Percentiles rank a stretch among this genome's conserved stretches.
Conservation (phyloP, 176 grass and related monocot genomes). For the Melocanna baccifera region DNA sequence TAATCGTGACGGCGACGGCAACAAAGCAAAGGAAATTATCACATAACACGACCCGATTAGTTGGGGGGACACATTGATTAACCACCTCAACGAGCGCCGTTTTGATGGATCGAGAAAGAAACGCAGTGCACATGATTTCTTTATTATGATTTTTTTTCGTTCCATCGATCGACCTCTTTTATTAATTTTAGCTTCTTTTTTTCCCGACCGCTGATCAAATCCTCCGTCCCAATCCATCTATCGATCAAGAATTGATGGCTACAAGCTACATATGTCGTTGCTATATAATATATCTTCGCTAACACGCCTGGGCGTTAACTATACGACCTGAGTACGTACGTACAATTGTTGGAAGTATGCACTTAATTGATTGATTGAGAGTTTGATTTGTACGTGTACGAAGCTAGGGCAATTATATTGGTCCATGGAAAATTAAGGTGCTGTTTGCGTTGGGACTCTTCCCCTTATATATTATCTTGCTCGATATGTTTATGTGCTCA, state of each 20-base stretch:
- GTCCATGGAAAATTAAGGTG: background rate
- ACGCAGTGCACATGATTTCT: background rate
- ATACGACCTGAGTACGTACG: background rate
- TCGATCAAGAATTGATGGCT: background rate
- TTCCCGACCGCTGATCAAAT: background rate
- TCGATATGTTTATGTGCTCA: background rate
- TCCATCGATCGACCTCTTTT: background rate
- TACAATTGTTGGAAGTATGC: background rate
- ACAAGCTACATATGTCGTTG: background rate
- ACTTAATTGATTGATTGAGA: background rate
- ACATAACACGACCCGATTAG: slow-evolving; percentile 12
- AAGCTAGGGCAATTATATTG: background rate
- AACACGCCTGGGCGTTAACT: background rate
- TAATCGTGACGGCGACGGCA: slow-evolving; percentile 18
- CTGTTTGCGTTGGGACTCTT: background rate
- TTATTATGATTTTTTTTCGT: background rate
- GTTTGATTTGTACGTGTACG: background rate
- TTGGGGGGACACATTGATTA: slow-evolving; percentile 36
- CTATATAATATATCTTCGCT: background rate
- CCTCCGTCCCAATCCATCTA: background rate
- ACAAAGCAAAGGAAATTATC: slow-evolving; percentile 25
- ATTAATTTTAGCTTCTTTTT: background rate
- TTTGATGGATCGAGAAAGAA: background rate
- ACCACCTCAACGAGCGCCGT: slow-evolving; percentile 35
- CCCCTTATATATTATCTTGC: background rate